Conservation (phyloP, 73 alveolate genomes). For the Tetrahymena thermophila region DNA sequence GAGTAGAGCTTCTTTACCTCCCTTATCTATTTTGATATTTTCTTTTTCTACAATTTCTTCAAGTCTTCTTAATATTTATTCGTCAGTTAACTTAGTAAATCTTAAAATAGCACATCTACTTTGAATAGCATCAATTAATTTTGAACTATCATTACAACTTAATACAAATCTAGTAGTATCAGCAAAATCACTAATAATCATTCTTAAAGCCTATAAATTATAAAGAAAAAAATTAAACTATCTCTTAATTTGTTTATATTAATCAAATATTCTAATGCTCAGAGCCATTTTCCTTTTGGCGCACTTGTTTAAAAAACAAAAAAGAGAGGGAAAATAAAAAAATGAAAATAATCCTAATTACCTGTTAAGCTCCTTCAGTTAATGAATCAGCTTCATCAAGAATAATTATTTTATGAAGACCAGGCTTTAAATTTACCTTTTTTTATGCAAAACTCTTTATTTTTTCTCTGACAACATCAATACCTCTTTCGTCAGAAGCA, state of each 20-base stretch:
- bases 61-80: slow-evolving; percentile 73
- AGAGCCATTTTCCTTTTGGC: neutral
- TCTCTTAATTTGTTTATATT: neutral
- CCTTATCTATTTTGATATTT: slow-evolving; percentile 48
- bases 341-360: neutral
- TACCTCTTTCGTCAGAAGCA: slow-evolving; percentile 91
- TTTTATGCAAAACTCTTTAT: slow-evolving; percentile 98
- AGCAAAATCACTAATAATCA: slow-evolving; percentile 86
- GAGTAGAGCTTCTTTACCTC: slow-evolving; percentile 88
- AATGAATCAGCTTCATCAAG: slow-evolving; percentile 99
- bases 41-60: slow-evolving; percentile 20
- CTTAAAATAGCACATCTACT: slow-evolving; percentile 97
- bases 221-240: neutral
- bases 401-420: slow-evolving; percentile 94
- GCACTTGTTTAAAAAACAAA: neutral
- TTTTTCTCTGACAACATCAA: slow-evolving; percentile 97
- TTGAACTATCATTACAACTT: slow-evolving; percentile 97
- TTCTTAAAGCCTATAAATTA: slow-evolving; percentile 64
- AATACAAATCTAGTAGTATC: slow-evolving; percentile 92
- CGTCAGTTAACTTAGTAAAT: slow-evolving; percentile 89
- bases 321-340: neutral
- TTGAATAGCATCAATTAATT: slow-evolving; percentile 97
- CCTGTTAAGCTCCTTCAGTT: slow-evolving; percentile 97
- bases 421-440: slow-evolving; percentile 91
- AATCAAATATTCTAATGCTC: neutral